These are phyloP conservation scores for Leishmania guyanensis DNA, from an alignment of 208 protist genomes.

Conservation along the genomic window DNA sequence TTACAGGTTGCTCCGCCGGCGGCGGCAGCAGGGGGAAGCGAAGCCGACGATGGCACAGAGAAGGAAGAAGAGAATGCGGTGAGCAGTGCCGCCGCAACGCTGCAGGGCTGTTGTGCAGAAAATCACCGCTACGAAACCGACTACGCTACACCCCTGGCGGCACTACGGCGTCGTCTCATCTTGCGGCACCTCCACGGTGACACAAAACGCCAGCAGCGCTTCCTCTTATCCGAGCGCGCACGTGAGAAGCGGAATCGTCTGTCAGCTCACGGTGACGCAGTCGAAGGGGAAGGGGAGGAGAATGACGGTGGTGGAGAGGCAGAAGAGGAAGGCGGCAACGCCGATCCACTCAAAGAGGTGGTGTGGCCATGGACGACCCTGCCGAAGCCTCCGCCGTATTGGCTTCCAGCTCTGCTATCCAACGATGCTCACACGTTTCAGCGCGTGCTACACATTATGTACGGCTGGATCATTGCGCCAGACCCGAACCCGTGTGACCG, in stretches of 20 bases:
- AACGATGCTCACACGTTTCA: constrained; percentile 68
- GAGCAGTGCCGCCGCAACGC: not conserved
- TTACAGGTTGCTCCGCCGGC: not conserved
- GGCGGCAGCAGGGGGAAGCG: not conserved
- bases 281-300: constrained; percentile 11
- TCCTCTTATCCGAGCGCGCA: constrained; percentile 16
- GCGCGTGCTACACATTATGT: constrained; percentile 62
- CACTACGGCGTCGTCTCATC: constrained; percentile 28
- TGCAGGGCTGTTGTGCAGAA: constrained; percentile 24
- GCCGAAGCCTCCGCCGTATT: constrained; percentile 46
- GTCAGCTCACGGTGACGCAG: not conserved
- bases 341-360: constrained; percentile 12
- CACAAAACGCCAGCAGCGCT: constrained; percentile 14
- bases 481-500: constrained; percentile 29
- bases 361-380: constrained; percentile 19
- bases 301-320: constrained; percentile 29
- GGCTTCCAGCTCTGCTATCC: constrained; percentile 64
- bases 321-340: constrained; percentile 12
- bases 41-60: not conserved
- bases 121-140: constrained; percentile 29
- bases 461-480: constrained; percentile 63
- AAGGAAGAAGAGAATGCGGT: not conserved
- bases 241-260: constrained; percentile 4
- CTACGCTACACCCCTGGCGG: constrained; percentile 22
- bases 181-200: constrained; percentile 35